These are phyloP conservation scores for Hibiscus syriacus DNA, from an alignment of 345 rosid genomes.

Conservation along the genomic window DNA sequence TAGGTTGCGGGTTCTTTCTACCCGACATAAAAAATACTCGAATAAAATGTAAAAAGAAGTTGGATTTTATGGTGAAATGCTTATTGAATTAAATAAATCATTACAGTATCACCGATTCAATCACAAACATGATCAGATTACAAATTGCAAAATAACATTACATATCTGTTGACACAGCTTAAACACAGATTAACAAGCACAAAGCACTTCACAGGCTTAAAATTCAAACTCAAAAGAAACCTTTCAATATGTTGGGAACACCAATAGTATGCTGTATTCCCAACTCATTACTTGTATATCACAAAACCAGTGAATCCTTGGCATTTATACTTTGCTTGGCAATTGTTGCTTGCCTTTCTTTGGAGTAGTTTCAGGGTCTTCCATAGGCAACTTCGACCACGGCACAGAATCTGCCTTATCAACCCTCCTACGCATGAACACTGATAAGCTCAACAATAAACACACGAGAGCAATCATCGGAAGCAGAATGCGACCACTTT, in stretches of 20 bases:
- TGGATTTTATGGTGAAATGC: not conserved
- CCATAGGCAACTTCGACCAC: slow-evolving; percentile 63
- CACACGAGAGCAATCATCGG: slow-evolving; percentile 56
- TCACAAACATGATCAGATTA: not conserved
- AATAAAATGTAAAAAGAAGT: too few species aligned
- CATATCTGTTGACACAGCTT: not conserved
- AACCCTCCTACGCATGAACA: slow-evolving; percentile 37
- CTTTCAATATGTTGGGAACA: not conserved
- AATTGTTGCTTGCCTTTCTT: slow-evolving; percentile 25
- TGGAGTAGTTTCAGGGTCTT: slow-evolving; percentile 22
- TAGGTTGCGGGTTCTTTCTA: too few species aligned
- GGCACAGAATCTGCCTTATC: slow-evolving; percentile 19
- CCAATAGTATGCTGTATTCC: not conserved
- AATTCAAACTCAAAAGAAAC: slow-evolving; percentile 1
- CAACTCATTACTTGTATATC: not conserved
- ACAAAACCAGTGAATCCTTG: slow-evolving; percentile 3
- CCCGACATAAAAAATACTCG: too few species aligned
- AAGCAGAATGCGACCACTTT: slow-evolving; percentile 35
- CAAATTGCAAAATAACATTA: not conserved
- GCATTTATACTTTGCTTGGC: slow-evolving; percentile 27
- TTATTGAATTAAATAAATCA: not conserved
- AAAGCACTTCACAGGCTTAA: not conserved
- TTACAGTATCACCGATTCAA: not conserved
- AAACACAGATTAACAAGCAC: not conserved
- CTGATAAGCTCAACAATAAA: slow-evolving; percentile 44